phyloP scores from a whole-genome alignment of 805 yeast genomes.

The Barnettozyma sp. region DNA sequence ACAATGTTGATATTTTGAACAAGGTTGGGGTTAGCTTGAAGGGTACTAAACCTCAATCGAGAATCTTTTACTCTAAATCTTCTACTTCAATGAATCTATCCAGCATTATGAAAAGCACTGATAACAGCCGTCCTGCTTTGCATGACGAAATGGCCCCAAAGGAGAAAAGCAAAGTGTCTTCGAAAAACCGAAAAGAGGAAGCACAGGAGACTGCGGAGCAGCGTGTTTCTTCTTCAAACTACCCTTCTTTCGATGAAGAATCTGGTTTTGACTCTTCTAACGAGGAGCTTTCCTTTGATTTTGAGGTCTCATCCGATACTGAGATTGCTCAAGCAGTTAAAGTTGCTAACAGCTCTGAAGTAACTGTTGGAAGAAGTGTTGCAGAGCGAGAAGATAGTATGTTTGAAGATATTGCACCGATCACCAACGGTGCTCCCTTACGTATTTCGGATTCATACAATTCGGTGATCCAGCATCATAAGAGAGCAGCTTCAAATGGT shows the following conservation, averaged over 20 bases:
- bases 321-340: constrained; percentile 23
- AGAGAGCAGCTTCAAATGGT: constrained; percentile 15
- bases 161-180: not conserved
- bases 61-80: constrained; percentile 24
- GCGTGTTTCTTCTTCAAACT: constrained; percentile 23
- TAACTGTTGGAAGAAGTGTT: constrained; percentile 18
- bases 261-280: constrained; percentile 7
- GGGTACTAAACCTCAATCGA: constrained; percentile 17
- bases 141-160: not conserved
- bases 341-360: constrained; percentile 23
- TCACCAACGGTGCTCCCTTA: constrained; percentile 2
- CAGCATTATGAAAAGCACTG: constrained; percentile 15
- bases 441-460: constrained; percentile 13
- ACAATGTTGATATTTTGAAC: constrained; percentile 18
- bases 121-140: not conserved
- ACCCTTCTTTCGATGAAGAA: constrained; percentile 15
- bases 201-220: constrained; percentile 12
- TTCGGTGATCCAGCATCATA: constrained; percentile 21
- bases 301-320: constrained; percentile 22
- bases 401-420: constrained; percentile 14
- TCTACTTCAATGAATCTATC: constrained; percentile 24
- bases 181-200: not conserved
- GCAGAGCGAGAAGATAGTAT: constrained; percentile 20
- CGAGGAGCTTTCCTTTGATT: constrained; percentile 23
- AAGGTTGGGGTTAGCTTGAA: constrained; percentile 21